phyloP scores from a whole-genome alignment of 2,329 filamentous ascomycete species.

The Fusarium mundagurra region DNA sequence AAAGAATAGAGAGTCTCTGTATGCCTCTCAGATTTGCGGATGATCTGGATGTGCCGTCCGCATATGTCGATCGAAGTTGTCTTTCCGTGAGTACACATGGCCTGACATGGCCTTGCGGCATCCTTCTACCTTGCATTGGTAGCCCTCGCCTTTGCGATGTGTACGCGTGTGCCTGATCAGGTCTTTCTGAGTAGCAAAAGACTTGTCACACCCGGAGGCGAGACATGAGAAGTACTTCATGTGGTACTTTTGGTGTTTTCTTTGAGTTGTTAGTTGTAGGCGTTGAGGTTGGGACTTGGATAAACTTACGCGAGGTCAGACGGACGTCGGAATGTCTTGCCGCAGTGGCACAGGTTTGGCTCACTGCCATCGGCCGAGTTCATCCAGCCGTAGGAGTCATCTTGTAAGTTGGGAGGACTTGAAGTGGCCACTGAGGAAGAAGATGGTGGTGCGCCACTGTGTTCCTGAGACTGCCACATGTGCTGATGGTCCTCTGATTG shows the following conservation, averaged over 20 bases:
- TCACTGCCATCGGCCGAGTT: constrained; percentile 22
- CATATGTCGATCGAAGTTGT: constrained; percentile 45
- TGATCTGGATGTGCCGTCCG: constrained; percentile 42
- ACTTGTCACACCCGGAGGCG: constrained; percentile 38
- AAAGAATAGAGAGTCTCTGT: constrained; percentile 29
- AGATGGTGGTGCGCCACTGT: constrained; percentile 26
- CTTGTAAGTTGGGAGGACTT: constrained; percentile 33
- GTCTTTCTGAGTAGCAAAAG: constrained; percentile 43
- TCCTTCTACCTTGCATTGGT: constrained; percentile 40
- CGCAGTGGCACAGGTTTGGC: constrained; percentile 36
- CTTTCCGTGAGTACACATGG: constrained; percentile 43
- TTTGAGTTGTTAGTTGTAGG: constrained; percentile 14
- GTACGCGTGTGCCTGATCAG: constrained; percentile 40
- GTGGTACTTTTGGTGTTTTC: constrained; percentile 44
- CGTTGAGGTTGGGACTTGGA: not conserved
- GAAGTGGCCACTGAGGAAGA: constrained; percentile 36
- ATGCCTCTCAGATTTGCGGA: constrained; percentile 36
- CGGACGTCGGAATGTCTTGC: constrained; percentile 41
- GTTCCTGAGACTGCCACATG: constrained; percentile 32
- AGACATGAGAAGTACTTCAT: constrained; percentile 44
- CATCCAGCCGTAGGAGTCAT: constrained; percentile 32
- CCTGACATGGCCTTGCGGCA: constrained; percentile 42
- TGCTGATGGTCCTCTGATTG: constrained; percentile 30
- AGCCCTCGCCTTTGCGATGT: constrained; percentile 42
- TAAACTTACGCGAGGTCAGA: constrained; percentile 41